phyloP scores from a whole-genome alignment of 805 yeast species.

The Pichia thaimueangensis region DNA sequence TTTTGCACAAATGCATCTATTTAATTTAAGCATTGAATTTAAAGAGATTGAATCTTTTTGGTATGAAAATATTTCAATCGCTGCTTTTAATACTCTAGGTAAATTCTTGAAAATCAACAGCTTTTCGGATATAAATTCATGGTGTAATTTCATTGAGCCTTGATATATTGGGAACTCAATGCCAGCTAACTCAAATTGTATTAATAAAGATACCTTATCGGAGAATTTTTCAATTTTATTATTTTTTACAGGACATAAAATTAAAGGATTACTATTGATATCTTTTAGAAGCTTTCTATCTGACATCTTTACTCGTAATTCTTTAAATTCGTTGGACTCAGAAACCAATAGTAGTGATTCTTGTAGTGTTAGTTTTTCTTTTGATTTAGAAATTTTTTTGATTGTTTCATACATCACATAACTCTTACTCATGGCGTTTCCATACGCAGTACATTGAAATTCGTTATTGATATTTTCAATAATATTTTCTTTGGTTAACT shows the following conservation, averaged over 20 bases:
- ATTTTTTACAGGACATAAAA: constrained; percentile 33
- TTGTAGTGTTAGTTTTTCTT: constrained; percentile 9
- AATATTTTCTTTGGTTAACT: constrained; percentile 29
- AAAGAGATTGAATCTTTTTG: constrained; percentile 39
- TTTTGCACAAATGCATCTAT: constrained; percentile 36
- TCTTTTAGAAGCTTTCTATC: constrained; percentile 41
- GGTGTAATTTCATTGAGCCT: constrained; percentile 35
- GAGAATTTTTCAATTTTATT: constrained; percentile 23
- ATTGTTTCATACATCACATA: constrained; percentile 41
- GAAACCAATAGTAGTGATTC: constrained; percentile 28
- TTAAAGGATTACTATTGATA: constrained; percentile 34
- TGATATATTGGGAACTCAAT: constrained; percentile 38
- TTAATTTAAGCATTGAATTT: constrained; percentile 31
- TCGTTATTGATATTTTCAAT: constrained; percentile 16
- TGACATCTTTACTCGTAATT: constrained; percentile 34
- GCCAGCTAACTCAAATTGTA: constrained; percentile 48
- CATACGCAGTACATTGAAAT: constrained; percentile 35
- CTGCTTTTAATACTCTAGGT: constrained; percentile 37
- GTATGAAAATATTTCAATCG: constrained; percentile 37
- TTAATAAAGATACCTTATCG: constrained; percentile 37
- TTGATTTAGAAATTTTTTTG: constrained; percentile 27
- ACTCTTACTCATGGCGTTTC: constrained; percentile 43
- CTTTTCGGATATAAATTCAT: constrained; percentile 40
- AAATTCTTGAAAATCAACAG: constrained; percentile 36
- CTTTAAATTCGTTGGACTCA: constrained; percentile 35